A percentile compares a stretch with the other conserved stretches of the same genome.
Evolutionary conservation across 1,284 basidiomycete species (phyloP).

Genomic region (Thecaphora frezii): DNA sequence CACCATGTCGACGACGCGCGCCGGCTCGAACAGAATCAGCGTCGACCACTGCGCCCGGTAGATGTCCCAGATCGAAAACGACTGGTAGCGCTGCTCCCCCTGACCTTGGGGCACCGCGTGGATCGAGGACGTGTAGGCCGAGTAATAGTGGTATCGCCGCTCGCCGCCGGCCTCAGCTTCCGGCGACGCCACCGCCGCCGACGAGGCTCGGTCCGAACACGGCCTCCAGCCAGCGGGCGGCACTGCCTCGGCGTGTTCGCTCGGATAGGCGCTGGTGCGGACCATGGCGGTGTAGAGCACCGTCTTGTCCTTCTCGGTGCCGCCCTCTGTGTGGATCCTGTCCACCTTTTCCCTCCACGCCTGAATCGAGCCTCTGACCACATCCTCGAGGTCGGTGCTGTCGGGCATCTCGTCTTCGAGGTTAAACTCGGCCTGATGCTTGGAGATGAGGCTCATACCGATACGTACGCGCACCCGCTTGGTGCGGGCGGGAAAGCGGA

Average conservation of each 20-base stretch:
- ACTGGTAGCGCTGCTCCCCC: constrained; percentile 70
- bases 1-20: constrained; percentile 74
- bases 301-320: constrained; percentile 64
- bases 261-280: constrained; percentile 69
- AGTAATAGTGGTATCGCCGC: constrained; percentile 67
- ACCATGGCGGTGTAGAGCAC: constrained; percentile 63
- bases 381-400: constrained; percentile 67
- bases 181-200: no score
- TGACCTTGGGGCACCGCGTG: constrained; percentile 60
- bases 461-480: constrained; percentile 67
- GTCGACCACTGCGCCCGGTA: constrained; percentile 78
- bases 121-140: constrained; percentile 70
- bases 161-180: constrained; percentile 3
- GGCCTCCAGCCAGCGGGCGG: constrained; percentile 42
- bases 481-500: constrained; percentile 62
- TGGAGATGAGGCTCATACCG: constrained; percentile 76
- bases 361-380: constrained; percentile 66
- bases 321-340: constrained; percentile 67
- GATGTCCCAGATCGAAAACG: constrained; percentile 83
- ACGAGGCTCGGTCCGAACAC: neutral
- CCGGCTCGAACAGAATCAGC: constrained; percentile 74
- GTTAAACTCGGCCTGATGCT: constrained; percentile 73
- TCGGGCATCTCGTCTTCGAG: constrained; percentile 63
- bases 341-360: constrained; percentile 75
- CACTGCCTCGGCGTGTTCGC: constrained; percentile 69